phyloP scores from a whole-genome alignment of 257 asterid genomes.

The Solanum stenotomum region DNA sequence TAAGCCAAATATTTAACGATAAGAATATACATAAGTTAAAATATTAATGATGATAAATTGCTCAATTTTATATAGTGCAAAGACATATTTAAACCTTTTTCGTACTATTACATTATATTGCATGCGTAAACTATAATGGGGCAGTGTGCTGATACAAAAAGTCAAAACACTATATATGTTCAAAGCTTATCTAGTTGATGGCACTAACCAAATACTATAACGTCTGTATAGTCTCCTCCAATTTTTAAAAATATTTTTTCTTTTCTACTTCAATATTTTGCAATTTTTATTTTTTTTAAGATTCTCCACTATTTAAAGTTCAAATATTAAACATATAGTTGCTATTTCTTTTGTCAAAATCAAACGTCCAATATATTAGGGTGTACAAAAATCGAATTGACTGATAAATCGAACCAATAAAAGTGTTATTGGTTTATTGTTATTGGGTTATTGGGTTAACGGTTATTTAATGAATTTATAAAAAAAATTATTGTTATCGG shows the following conservation, averaged over 20 bases:
- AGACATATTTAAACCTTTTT: too few species aligned
- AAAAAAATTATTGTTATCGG: too few species aligned
- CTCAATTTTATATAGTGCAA: background rate
- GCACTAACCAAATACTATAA: background rate
- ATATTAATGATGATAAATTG: too few species aligned
- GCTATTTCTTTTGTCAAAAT: background rate
- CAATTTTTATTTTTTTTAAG: background rate
- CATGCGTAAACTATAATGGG: background rate
- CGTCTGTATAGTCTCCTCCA: background rate
- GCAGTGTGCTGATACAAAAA: background rate
- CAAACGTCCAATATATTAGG: background rate
- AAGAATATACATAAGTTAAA: too few species aligned
- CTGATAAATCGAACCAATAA: fast-evolving
- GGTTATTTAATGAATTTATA: too few species aligned
- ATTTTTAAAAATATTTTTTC: background rate
- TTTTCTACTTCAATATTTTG: background rate
- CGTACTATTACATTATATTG: too few species aligned
- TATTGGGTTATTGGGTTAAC: too few species aligned
- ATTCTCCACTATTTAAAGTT: background rate
- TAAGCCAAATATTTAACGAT: too few species aligned
- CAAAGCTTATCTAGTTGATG: background rate
- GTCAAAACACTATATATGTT: background rate
- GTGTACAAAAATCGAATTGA: background rate
- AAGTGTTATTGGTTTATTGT: too few species aligned
- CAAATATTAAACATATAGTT: background rate